A percentile compares a stretch with the other conserved stretches of the same genome.
Conservation (phyloP, 768 basidiomycete species). For the Collybia mongolica region DNA sequence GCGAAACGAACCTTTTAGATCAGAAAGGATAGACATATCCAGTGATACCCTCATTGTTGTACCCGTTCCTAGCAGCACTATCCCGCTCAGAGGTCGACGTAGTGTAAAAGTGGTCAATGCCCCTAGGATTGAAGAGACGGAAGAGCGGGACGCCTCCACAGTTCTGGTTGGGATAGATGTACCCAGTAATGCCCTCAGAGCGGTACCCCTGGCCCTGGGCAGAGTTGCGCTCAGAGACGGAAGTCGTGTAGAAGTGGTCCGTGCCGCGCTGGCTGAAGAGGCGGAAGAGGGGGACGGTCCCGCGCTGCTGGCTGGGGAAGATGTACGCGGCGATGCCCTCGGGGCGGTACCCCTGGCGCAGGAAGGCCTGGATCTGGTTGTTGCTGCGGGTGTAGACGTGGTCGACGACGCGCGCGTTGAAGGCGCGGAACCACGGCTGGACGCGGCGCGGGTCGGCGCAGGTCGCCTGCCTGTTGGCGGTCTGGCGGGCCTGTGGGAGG, state of each 20-base stretch:
- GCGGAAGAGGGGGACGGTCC: slow-evolving; percentile 19
- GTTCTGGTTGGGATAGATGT: slow-evolving; percentile 12
- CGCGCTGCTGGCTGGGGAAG: slow-evolving; percentile 10
- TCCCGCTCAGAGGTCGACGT: slow-evolving; percentile 16
- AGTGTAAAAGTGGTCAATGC: slow-evolving; percentile 20
- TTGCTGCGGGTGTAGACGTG: slow-evolving; percentile 20
- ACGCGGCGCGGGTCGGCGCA: no score
- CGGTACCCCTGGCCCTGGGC: slow-evolving; percentile 19
- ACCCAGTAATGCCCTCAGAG: slow-evolving; percentile 17
- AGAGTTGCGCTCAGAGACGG: slow-evolving; percentile 10
- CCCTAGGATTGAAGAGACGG: slow-evolving; percentile 14
- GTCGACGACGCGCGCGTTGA: slow-evolving; percentile 19
- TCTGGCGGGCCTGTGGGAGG: no score
- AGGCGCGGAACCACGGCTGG: slow-evolving; percentile 6
- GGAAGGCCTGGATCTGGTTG: slow-evolving; percentile 14
- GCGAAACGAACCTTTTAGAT: not conserved
- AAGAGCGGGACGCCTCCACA: slow-evolving; percentile 17
- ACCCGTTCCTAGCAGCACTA: slow-evolving; percentile 21
- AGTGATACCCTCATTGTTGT: slow-evolving; percentile 14
- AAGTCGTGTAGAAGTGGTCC: slow-evolving; percentile 19
- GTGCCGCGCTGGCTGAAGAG: slow-evolving; percentile 16
- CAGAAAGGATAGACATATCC: slow-evolving; percentile 12
- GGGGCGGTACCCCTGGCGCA: slow-evolving; percentile 19
- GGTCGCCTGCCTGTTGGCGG: no score
- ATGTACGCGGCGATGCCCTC: slow-evolving; percentile 18